Evolutionary conservation across 2,329 filamentous ascomycete species (phyloP).

Genomic region (Hypoxylon sp.): DNA sequence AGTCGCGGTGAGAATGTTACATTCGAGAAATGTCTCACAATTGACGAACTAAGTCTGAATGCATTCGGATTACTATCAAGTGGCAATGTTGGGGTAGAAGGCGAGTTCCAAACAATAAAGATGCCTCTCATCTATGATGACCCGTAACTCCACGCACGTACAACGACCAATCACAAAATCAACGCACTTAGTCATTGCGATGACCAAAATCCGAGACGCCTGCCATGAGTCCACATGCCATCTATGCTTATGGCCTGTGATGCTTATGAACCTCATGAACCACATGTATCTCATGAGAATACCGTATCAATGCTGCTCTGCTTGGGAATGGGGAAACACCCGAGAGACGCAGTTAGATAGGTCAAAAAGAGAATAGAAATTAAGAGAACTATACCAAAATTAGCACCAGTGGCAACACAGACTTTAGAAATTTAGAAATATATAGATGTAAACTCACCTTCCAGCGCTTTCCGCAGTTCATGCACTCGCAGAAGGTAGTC

Average conservation of each 20-base stretch:
- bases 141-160: conserved; percentile 40
- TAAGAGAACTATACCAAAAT: conserved; percentile 49
- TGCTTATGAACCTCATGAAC: conserved; percentile 21
- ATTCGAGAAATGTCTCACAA: not conserved
- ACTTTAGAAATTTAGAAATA: conserved; percentile 19
- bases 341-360: conserved; percentile 11
- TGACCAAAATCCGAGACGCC: conserved; percentile 34
- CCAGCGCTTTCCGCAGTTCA: conserved; percentile 78
- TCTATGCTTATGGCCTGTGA: conserved; percentile 34
- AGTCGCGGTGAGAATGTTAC: conserved; percentile 36
- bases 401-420: conserved; percentile 46
- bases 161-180: conserved; percentile 31
- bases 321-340: not conserved
- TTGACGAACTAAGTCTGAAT: conserved; percentile 14
- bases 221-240: conserved; percentile 32
- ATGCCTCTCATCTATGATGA: conserved; percentile 14
- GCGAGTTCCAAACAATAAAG: conserved; percentile 6
- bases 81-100: not conserved
- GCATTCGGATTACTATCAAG: conserved; percentile 19
- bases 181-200: conserved; percentile 18
- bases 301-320: conserved; percentile 23
- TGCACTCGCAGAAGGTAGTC: conserved; percentile 82
- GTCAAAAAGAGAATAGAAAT: conserved; percentile 18
- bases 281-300: conserved; percentile 29
- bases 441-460: conserved; percentile 68